Percentiles rank a stretch among this genome's conserved stretches.
Evolutionary conservation across 305 asterid genomes (phyloP).

Genomic region (Fraxinus sp.): DNA sequence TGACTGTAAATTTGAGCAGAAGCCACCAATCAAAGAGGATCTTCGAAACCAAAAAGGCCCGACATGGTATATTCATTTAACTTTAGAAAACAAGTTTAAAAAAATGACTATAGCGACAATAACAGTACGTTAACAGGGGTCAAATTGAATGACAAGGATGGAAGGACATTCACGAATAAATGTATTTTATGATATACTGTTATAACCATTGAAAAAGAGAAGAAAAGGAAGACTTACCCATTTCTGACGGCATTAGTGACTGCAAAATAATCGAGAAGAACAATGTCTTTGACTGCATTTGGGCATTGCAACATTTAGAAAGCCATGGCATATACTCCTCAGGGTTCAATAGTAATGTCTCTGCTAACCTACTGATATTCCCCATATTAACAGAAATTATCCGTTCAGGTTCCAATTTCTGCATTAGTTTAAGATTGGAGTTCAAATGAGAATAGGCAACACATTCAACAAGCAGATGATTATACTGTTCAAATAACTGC

Average conservation of each 20-base stretch:
- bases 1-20: constrained; percentile 1
- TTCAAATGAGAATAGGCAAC: not conserved
- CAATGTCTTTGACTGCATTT: constrained; percentile 61
- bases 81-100: not conserved
- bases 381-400: constrained; percentile 51
- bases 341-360: constrained; percentile 41
- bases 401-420: constrained; percentile 48
- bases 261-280: constrained; percentile 64
- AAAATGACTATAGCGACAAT: not conserved
- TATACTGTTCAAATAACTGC: not conserved
- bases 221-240: constrained; percentile 41
- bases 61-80: not conserved
- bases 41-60: not conserved
- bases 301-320: constrained; percentile 58
- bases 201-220: constrained; percentile 14
- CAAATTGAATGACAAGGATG: not conserved
- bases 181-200: not conserved
- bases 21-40: constrained; percentile 2
- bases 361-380: constrained; percentile 58
- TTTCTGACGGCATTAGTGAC: constrained; percentile 50
- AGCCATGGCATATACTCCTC: constrained; percentile 69
- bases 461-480: not conserved
- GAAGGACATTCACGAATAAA: not conserved
- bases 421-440: constrained; percentile 33
- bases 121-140: not conserved